Evolutionary conservation across 83 land plant genomes (phyloP), one percentile per base, ranked within the genome.

Genomic region (Isoetes engelmannii): DNA sequence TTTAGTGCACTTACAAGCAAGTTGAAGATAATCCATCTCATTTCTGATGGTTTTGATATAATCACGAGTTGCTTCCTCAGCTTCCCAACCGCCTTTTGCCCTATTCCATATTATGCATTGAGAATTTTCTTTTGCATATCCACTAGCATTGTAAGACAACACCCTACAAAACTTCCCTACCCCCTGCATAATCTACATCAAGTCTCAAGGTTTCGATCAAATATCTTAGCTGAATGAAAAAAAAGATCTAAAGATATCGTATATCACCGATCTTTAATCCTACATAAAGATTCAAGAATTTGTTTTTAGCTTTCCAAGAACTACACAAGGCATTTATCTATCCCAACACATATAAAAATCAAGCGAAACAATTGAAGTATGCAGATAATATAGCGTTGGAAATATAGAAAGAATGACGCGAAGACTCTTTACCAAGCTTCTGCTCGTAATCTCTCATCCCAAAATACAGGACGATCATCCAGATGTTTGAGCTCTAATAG

Each of bases 371-470:
- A 44, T 5, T 6, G 12, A 6, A 1, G 46, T 0, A 41, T 15
- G 19, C 20, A 7, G 28, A 18, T 21, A 7, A 13, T 59, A 4
- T 57, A 0, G 6, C 53, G 4, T 5, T 7, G 51, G 12, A 45
- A 65, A 47, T 45, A 10, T 0, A 41, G 68, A 10, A 6, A 51
- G 10, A 62, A 6, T n/a, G 18, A n/a, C n/a, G n/a, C 5, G 15
- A n/a, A 51, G 21, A 20, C 19, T 8, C 67, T 0, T 7, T 43
- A 74, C 77, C 77, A 74, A 19, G 77, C 77, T 57, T 74, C 45
- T 10, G 77, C 77, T 47, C 67, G 68, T 6, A 56, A 62, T 12
- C 77, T 49, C 63, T 74, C 77, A 68, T 69, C 74, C 77, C 77
- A 74, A 51, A 68, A 74, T 0, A 74, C 60, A 28, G 77, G 77